These are phyloP conservation scores for Lipomyces japonicus DNA, from an alignment of 805 yeast genomes.

Conservation along the genomic window DNA sequence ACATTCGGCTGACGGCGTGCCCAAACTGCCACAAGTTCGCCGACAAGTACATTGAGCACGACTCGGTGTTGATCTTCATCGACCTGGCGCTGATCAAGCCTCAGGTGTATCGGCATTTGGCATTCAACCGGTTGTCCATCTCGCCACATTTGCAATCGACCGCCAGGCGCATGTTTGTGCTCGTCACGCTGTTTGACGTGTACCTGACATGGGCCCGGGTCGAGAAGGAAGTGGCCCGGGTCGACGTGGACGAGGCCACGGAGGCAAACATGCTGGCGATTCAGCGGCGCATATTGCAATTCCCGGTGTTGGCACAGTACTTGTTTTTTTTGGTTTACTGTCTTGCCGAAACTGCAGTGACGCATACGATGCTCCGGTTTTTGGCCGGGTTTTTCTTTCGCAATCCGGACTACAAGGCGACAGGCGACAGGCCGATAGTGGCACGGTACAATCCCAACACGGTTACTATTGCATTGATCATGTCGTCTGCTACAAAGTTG, in stretches of 20 bases:
- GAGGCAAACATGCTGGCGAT: not conserved
- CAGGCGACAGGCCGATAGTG: not conserved
- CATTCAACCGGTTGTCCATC: conserved; percentile 58
- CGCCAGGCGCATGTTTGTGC: conserved; percentile 49
- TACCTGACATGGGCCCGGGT: conserved; percentile 89
- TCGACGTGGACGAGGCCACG: conserved; percentile 7
- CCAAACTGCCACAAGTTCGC: conserved; percentile 66
- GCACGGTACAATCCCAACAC: conserved; percentile 37
- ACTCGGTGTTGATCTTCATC: conserved; percentile 74
- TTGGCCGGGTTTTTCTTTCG: conserved; percentile 32
- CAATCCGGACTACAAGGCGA: not conserved
- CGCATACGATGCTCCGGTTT: conserved; percentile 40
- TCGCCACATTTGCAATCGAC: conserved; percentile 27
- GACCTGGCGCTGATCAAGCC: conserved; percentile 81
- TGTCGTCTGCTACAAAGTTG: conserved; percentile 74
- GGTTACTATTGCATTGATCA: conserved; percentile 63
- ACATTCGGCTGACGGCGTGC: conserved; percentile 77
- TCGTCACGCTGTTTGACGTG: conserved; percentile 77
- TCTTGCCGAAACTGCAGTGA: conserved; percentile 36
- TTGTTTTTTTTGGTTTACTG: conserved; percentile 39
- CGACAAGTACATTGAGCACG: conserved; percentile 89
- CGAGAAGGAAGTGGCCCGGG: conserved; percentile 51
- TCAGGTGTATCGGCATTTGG: conserved; percentile 74
- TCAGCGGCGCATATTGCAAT: conserved; percentile 27
- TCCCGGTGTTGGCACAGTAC: conserved; percentile 40